Evolutionary conservation across 768 basidiomycete genomes (phyloP).

Genomic region (Tylopilus felleus): DNA sequence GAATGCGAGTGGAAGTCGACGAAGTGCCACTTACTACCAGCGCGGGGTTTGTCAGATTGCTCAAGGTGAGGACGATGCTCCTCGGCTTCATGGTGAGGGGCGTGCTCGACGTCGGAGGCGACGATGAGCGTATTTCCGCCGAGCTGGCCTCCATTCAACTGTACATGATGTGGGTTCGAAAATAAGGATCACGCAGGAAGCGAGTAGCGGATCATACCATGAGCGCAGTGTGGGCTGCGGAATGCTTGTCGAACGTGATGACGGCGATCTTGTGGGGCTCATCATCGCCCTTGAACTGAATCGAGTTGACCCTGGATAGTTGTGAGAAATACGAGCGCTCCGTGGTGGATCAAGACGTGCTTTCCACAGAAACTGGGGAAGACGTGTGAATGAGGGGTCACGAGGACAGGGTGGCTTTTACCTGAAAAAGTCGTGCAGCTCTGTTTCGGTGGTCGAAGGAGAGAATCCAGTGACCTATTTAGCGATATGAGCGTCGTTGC

Average conservation of each 20-base stretch:
- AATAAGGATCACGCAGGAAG: accelerated
- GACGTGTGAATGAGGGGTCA: constrained; percentile 1
- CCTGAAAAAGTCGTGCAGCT: constrained; percentile 82
- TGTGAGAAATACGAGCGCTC: neutral
- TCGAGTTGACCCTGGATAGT: constrained; percentile 54
- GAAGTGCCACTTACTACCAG: constrained; percentile 55
- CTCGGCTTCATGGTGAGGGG: constrained; percentile 47
- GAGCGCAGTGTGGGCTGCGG: constrained; percentile 80
- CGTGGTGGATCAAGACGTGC: constrained; percentile 36
- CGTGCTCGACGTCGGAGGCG: constrained; percentile 60
- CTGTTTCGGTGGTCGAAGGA: constrained; percentile 57
- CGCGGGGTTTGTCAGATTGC: constrained; percentile 90
- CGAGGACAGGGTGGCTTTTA: constrained; percentile 32
- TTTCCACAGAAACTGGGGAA: constrained; percentile 78
- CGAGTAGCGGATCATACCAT: constrained; percentile 48
- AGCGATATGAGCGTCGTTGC: neutral
- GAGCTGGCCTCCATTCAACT: constrained; percentile 76
- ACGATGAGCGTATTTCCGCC: constrained; percentile 70
- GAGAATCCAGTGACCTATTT: constrained; percentile 70
- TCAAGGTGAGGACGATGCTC: constrained; percentile 46
- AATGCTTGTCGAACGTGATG: constrained; percentile 80
- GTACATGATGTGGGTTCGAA: neutral
- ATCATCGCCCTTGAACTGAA: constrained; percentile 50
- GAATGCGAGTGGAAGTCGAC: neutral
- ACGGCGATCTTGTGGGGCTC: constrained; percentile 49